Conservation (phyloP, 345 rosid species). For the Conringia planisiliqua region DNA sequence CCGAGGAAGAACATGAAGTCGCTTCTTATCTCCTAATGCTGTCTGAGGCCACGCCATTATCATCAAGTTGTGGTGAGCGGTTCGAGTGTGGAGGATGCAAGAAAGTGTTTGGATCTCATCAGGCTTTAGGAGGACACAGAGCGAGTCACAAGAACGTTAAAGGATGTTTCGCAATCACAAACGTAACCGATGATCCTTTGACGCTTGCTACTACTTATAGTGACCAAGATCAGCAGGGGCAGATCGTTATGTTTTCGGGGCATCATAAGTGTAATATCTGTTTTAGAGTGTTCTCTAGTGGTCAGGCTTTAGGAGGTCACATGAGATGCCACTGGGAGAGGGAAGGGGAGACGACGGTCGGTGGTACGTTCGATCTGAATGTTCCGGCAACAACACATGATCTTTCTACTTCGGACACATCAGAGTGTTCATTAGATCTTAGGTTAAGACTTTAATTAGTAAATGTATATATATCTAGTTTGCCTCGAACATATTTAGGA, state of each 20-base stretch:
- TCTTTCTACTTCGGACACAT: conserved; percentile 41
- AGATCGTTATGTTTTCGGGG: conserved; percentile 33
- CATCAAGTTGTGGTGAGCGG: conserved; percentile 19
- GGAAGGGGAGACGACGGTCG: conserved; percentile 38
- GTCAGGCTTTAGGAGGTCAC: conserved; percentile 83
- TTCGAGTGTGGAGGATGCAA: conserved; percentile 82
- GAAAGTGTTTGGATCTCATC: conserved; percentile 82
- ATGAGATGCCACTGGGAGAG: conserved; percentile 80
- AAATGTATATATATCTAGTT: not conserved
- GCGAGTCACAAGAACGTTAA: conserved; percentile 82
- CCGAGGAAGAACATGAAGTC: conserved; percentile 62
- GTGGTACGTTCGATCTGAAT: conserved; percentile 56
- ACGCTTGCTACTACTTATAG: conserved; percentile 9
- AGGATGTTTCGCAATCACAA: conserved; percentile 70
- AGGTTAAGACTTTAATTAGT: conserved; percentile 58
- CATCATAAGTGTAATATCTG: conserved; percentile 62
- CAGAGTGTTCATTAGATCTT: conserved; percentile 57
- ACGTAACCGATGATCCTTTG: conserved; percentile 33
- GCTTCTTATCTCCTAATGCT: conserved; percentile 66
- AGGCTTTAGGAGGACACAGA: conserved; percentile 86
- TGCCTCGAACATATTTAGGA: not conserved
- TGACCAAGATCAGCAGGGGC: conserved; percentile 22
- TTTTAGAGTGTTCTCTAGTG: conserved; percentile 54
- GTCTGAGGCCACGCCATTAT: conserved; percentile 27
- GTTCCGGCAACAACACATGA: conserved; percentile 53